Conservation (phyloP, 1,139 yeast species). For the Lodderomyces orthopsilosis region DNA sequence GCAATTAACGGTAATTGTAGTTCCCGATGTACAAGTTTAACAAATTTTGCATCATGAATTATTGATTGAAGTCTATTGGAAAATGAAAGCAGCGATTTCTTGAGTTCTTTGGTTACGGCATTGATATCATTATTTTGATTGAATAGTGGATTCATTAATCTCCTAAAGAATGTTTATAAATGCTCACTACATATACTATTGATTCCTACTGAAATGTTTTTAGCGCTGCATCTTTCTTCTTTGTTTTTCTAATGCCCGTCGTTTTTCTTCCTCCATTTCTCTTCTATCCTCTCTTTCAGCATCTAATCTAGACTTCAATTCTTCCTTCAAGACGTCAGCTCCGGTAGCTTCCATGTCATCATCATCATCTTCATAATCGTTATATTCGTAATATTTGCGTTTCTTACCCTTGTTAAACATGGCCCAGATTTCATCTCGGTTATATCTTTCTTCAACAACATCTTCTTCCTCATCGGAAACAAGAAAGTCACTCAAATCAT, state of each 20-base stretch:
- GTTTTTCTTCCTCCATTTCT: slow-evolving; percentile 59
- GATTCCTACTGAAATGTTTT: too few species aligned
- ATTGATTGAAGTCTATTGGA: slow-evolving; percentile 72
- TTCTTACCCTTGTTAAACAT: slow-evolving; percentile 69
- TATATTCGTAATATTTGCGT: slow-evolving; percentile 43
- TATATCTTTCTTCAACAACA: slow-evolving; percentile 35
- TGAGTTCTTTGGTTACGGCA: slow-evolving; percentile 33
- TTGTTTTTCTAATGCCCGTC: slow-evolving; percentile 34
- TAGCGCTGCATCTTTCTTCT: slow-evolving; percentile 16
- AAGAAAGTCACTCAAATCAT: slow-evolving; percentile 48
- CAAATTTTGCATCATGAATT: slow-evolving; percentile 49
- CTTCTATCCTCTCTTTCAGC: slow-evolving; percentile 66
- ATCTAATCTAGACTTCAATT: slow-evolving; percentile 54
- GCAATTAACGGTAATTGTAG: slow-evolving; percentile 49
- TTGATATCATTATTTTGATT: slow-evolving; percentile 19
- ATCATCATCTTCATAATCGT: slow-evolving; percentile 57
- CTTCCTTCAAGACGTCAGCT: slow-evolving; percentile 80
- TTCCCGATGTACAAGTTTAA: slow-evolving; percentile 16
- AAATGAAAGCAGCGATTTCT: slow-evolving; percentile 55
- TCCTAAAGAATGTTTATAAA: too few species aligned
- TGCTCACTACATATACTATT: too few species aligned
- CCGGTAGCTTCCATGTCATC: slow-evolving; percentile 97
- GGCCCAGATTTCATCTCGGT: slow-evolving; percentile 86
- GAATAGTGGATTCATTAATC: slow-evolving; percentile 7
- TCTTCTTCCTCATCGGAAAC: slow-evolving; percentile 56